Conservation (phyloP, 306 rosid genomes). For the Cucurbita pepo region DNA sequence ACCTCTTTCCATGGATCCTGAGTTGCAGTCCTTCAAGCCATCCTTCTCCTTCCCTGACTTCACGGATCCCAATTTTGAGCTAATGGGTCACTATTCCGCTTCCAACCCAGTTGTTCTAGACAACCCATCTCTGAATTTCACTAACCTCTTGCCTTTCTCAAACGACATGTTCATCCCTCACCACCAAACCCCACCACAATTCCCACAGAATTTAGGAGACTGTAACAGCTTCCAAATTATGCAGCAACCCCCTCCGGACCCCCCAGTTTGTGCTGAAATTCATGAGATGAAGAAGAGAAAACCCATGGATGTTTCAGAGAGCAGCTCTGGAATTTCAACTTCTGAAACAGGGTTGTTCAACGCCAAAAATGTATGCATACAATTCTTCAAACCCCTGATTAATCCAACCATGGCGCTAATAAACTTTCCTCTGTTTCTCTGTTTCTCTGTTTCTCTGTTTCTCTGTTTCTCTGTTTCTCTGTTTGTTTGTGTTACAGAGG, state of each 20-base stretch:
- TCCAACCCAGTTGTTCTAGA: conserved; percentile 23
- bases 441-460: neutral
- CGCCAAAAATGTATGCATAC: conserved; percentile 28
- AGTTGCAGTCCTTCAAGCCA: conserved; percentile 35
- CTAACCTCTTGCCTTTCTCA: conserved; percentile 34
- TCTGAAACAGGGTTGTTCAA: conserved; percentile 37
- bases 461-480: too few relatives aligned
- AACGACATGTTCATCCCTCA: conserved; percentile 27
- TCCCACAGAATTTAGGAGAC: conserved; percentile 27
- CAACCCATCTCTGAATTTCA: conserved; percentile 34
- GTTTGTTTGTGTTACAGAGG: conserved; percentile 16
- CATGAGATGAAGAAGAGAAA: conserved; percentile 45
- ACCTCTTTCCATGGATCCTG: conserved; percentile 34
- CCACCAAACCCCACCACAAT: conserved; percentile 18
- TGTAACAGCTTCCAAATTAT: conserved; percentile 11
- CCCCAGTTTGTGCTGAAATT: neutral
- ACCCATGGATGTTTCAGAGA: conserved; percentile 27
- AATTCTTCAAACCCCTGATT: neutral
- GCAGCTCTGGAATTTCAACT: conserved; percentile 50
- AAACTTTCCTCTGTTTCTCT: neutral
- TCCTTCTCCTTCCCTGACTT: conserved; percentile 36
- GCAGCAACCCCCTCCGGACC: neutral
- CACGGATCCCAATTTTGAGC: conserved; percentile 45
- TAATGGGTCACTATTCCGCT: conserved; percentile 30
- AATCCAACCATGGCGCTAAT: neutral